Percentiles rank a stretch among this genome's conserved stretches.
These are phyloP conservation scores for Chaetomium strumarium DNA, from an alignment of 2,329 filamentous ascomycete genomes.

Conservation along the genomic window DNA sequence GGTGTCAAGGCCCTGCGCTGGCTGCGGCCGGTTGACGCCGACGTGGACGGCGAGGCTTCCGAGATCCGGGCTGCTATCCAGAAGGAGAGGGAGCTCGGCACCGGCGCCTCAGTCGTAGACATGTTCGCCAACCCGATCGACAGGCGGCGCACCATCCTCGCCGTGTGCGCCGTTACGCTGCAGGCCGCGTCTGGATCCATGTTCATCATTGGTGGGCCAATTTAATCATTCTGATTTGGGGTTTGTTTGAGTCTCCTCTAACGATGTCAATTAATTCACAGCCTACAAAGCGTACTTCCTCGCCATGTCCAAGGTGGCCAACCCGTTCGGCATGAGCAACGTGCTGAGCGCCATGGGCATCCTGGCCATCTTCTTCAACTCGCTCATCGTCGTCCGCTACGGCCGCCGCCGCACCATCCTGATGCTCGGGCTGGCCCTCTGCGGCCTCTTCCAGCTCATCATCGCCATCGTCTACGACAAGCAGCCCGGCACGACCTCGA, in stretches of 20 bases:
- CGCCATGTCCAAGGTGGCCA: conserved; percentile 50
- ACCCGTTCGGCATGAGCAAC: conserved; percentile 52
- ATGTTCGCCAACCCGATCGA: conserved; percentile 48
- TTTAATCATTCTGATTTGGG: too few relatives aligned
- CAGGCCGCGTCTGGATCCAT: conserved; percentile 51
- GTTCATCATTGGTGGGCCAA: conserved; percentile 49
- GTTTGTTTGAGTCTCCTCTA: too few relatives aligned
- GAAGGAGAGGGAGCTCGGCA: conserved; percentile 29
- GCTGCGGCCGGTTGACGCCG: conserved; percentile 31
- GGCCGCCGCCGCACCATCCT: conserved; percentile 50
- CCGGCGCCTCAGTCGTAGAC: conserved; percentile 37
- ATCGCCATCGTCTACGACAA: conserved; percentile 47
- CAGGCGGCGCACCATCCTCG: conserved; percentile 43
- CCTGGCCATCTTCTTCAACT: conserved; percentile 49
- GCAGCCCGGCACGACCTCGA: conserved; percentile 31
- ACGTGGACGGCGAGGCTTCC: conserved; percentile 30
- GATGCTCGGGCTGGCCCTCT: conserved; percentile 43
- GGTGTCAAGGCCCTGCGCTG: conserved; percentile 32
- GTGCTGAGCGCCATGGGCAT: conserved; percentile 50
- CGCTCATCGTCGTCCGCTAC: conserved; percentile 44
- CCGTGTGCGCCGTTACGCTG: conserved; percentile 42
- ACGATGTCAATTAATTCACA: conserved; percentile 18
- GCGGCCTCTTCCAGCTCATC: conserved; percentile 49
- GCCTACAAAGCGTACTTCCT: conserved; percentile 56
- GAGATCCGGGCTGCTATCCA: conserved; percentile 36